Evolutionary conservation across 2,329 filamentous ascomycete species (phyloP), one percentile per base, ranked within the genome.

Genomic region (Penicillium expansum): DNA sequence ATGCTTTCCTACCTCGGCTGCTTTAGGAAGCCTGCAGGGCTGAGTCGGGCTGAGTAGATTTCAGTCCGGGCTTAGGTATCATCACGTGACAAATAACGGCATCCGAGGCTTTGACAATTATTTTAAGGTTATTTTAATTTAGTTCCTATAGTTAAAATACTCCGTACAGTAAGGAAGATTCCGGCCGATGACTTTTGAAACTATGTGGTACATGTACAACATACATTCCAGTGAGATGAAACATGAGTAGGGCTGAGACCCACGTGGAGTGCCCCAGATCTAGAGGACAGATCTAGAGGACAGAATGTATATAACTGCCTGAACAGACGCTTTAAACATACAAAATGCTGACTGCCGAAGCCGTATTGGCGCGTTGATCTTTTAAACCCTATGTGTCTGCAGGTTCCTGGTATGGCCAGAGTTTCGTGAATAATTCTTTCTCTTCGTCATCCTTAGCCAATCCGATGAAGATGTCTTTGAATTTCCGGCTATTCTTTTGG

Each of bases 401-500:
- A 16, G 41, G 47, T 38, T 66, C 57, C 62, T 69, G 56, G 30
- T 69, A 71, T 5, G 67, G 67, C 62, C 66, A 70, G 1, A 69
- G 48, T 18, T 64, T 69, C 20, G 22, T 9, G 44, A 62, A 69
- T 33, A 69, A 35, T 51, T 68, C 60, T 22, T 30, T 64, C 35
- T 69, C 63, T 6, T 55, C 57, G 22, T 71, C 59, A 51, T 69
- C 56, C 30, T 63, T 55, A 4, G 62, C 66, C 56, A 62, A 16
- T 5, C 50, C 52, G 41, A 70, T 39, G 35, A 69, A 70, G 18
- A 62, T 59, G 1, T 69, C 55, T 39, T 65, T 68, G 50, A 67
- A 66, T 11, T 67, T 63, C 9, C 47, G 49, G 42, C 42, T 58
- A 35, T 67, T 68, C 11, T 49, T 50, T 0, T 18, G 24, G 14